Evolutionary conservation across 176 grass and related monocot genomes (phyloP), one percentile per base, ranked within the genome.

Genomic region (Carex littledalei): DNA sequence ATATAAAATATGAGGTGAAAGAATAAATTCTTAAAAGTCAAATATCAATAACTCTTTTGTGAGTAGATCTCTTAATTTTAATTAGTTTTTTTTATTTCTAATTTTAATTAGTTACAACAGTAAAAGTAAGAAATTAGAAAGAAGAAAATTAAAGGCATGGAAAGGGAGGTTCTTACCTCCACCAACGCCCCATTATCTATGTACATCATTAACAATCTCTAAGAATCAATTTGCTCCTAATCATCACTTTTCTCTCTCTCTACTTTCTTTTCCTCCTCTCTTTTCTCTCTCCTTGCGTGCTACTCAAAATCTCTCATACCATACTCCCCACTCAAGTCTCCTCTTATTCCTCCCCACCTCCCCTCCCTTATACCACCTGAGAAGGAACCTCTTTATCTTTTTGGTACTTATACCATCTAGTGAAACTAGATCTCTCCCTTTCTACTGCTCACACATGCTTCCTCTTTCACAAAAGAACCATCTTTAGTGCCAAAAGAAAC

Each of bases 261-360:
- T 24, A 10, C 3, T 18, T 65, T 53, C 37, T 83, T 66, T 64
- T 66, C 80, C 37, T 20, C 14, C 43, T 45, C 39, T 68, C 63
- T 83, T 67, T 54, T 83, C 37, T 83, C 63, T 49, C 81, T 67
- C 26, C 34, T 92, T 84, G 88, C 84, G 80, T 88, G 81, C 81
- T 53, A 81, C 41, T 76, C 84, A 85, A 87, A 88, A 94, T 75
- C 85, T 89, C 75, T 74, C 31, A 32, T 73, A 79, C 80, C 31
- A 32, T 73, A 79, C 83, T 83, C 84, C 64, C 79, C 83, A 86
- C 75, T 55, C 88, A 94, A 91, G 88, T 81, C 89, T 85, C 59
- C 92, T 89, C 55, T 88, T 94, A 92, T 92, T 92, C 94, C 82
- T 79, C 80, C 31, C 78, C 78, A 31, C 73, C 58, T 45, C 50